Evolutionary conservation across 2,329 filamentous ascomycete genomes (phyloP).

Genomic region (Phialophora macrospora): DNA sequence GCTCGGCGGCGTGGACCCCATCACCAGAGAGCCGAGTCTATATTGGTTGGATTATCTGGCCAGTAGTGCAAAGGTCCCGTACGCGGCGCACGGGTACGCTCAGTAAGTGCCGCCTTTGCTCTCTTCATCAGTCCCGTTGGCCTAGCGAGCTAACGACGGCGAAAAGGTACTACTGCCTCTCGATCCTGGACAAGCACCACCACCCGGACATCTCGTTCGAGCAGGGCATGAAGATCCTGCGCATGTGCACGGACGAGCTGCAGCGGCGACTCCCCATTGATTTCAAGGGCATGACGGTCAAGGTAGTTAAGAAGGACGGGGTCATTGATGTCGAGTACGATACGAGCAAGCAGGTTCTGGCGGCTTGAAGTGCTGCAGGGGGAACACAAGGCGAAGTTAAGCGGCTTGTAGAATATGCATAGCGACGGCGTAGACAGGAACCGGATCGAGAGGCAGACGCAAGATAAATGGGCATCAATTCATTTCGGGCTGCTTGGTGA

Average conservation of each 20-base stretch:
- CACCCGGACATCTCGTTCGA: slow-evolving; percentile 89
- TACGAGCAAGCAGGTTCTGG: slow-evolving; percentile 67
- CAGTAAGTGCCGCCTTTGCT: slow-evolving; percentile 66
- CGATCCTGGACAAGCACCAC: slow-evolving; percentile 97
- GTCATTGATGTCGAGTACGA: slow-evolving; percentile 84
- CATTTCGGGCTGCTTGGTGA: slow-evolving; percentile 2
- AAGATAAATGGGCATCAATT: slow-evolving; percentile 15
- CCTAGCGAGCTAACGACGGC: slow-evolving; percentile 9
- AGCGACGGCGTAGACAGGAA: slow-evolving; percentile 28
- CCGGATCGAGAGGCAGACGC: slow-evolving; percentile 2
- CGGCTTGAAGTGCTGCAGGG: slow-evolving; percentile 45
- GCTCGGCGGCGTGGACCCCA: slow-evolving; percentile 89
- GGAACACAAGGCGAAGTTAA: background rate
- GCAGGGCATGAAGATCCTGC: slow-evolving; percentile 88
- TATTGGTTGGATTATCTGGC: slow-evolving; percentile 99
- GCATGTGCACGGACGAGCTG: slow-evolving; percentile 94
- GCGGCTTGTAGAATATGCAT: slow-evolving; percentile 28
- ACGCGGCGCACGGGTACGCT: slow-evolving; percentile 96
- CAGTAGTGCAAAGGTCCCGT: slow-evolving; percentile 82
- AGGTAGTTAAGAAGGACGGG: slow-evolving; percentile 93
- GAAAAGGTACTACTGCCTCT: slow-evolving; percentile 86
- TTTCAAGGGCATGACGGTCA: slow-evolving; percentile 95
- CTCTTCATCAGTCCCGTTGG: background rate
- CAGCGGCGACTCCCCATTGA: slow-evolving; percentile 97
- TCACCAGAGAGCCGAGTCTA: slow-evolving; percentile 85